These are phyloP conservation scores for Tylopilus sp. DNA, from an alignment of 768 basidiomycete species.

Conservation along the genomic window DNA sequence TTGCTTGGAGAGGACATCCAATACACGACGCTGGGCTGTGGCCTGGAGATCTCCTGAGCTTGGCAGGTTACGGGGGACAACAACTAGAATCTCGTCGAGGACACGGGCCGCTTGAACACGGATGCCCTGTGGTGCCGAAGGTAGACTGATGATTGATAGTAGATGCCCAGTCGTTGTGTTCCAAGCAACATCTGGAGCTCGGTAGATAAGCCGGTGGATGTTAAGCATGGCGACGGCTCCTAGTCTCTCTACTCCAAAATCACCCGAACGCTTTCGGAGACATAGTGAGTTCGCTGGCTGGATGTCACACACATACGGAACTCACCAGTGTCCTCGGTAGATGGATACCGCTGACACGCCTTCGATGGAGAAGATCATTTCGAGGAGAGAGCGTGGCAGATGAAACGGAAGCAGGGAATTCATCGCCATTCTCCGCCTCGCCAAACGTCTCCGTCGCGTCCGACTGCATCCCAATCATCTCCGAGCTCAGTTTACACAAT, in stretches of 20 bases:
- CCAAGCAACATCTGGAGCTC: constrained; percentile 85
- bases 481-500: constrained; percentile 79
- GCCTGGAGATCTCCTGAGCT: constrained; percentile 60
- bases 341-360: constrained; percentile 86
- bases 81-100: constrained; percentile 76
- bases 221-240: constrained; percentile 79
- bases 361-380: constrained; percentile 47
- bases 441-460: constrained; percentile 29
- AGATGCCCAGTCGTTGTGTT: constrained; percentile 76
- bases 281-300: background rate
- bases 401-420: constrained; percentile 32
- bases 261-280: constrained; percentile 68
- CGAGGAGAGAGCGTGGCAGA: constrained; percentile 39
- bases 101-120: constrained; percentile 87
- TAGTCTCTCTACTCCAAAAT: constrained; percentile 90
- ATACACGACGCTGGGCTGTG: constrained; percentile 73
- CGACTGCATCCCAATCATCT: constrained; percentile 91
- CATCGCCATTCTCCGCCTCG: constrained; percentile 31
- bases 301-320: constrained; percentile 8
- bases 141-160: constrained; percentile 67
- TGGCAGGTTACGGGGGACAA: constrained; percentile 70
- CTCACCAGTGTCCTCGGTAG: constrained; percentile 74
- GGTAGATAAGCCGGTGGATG: constrained; percentile 81
- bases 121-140: constrained; percentile 68
- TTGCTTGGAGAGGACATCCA: constrained; percentile 83